phyloP scores from a whole-genome alignment of 108 stramenopile species.

The Skeletonema potamos region DNA sequence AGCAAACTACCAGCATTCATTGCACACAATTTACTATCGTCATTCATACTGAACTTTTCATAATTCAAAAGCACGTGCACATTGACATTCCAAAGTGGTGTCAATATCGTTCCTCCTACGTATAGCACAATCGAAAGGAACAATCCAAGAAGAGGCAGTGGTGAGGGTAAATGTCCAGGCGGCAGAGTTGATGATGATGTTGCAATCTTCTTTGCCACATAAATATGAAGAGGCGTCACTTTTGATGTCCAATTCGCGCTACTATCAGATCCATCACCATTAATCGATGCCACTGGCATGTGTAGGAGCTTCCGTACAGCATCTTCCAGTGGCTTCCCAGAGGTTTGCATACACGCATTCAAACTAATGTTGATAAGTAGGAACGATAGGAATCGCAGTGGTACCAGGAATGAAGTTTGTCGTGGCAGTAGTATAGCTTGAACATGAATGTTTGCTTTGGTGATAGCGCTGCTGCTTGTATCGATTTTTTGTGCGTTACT shows the following conservation, averaged over 20 bases:
- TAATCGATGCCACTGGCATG: conserved; percentile 17
- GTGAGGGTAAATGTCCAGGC: conserved; percentile 47
- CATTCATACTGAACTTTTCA: conserved; percentile 9
- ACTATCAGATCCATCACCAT: neutral
- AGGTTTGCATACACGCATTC: conserved; percentile 41
- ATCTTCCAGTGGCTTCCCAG: conserved; percentile 47
- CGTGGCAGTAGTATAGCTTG: conserved; percentile 44
- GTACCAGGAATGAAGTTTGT: conserved; percentile 19
- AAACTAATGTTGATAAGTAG: conserved; percentile 20
- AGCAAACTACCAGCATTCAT: neutral
- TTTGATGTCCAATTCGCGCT: conserved; percentile 6
- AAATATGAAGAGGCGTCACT: conserved; percentile 38
- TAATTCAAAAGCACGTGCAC: conserved; percentile 43
- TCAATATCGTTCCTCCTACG: conserved; percentile 43
- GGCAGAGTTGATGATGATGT: conserved; percentile 39
- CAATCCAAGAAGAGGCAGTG: conserved; percentile 46
- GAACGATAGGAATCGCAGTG: conserved; percentile 22
- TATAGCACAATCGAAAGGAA: conserved; percentile 32
- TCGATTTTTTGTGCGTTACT: neutral
- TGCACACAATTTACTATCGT: neutral
- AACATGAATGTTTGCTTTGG: conserved; percentile 14
- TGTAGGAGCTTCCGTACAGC: conserved; percentile 43
- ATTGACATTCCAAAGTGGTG: conserved; percentile 57
- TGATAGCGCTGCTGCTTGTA: conserved; percentile 4
- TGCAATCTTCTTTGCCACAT: conserved; percentile 46